Evolutionary conservation across 257 asterid genomes (phyloP).

Genomic region (Primulina eburnea): DNA sequence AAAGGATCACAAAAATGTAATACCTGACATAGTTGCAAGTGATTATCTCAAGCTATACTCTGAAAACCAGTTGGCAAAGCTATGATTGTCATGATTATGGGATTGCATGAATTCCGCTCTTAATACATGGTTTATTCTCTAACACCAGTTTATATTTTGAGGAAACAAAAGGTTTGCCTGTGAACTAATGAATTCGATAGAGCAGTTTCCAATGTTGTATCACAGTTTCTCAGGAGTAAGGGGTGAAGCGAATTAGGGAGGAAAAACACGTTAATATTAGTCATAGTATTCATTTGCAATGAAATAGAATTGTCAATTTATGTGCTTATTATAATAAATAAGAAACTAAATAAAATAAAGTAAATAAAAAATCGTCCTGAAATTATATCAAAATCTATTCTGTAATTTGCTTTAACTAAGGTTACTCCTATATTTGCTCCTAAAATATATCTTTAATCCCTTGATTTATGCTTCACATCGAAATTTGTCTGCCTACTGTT

Average conservation of each 20-base stretch:
- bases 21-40: not conserved
- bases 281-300: not conserved
- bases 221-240: not conserved
- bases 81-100: not conserved
- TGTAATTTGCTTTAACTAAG: not conserved
- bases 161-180: not conserved
- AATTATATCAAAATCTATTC: not conserved
- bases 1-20: not conserved
- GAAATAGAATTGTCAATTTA: not conserved
- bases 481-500: not conserved
- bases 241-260: not conserved
- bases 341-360: too few species aligned
- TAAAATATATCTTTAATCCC: not conserved
- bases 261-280: not conserved
- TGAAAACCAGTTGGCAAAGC: not conserved
- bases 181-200: too few species aligned
- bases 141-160: not conserved
- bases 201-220: too few species aligned
- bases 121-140: not conserved
- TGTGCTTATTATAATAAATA: not conserved
- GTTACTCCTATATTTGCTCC: not conserved
- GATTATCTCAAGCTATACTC: too few species aligned
- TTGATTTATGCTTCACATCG: not conserved
- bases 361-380: too few species aligned
- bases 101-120: not conserved